A percentile compares a stretch with the other conserved stretches of the same genome.
Conservation (phyloP, 2,329 filamentous ascomycete genomes). For the Samsoniella hepiali region DNA sequence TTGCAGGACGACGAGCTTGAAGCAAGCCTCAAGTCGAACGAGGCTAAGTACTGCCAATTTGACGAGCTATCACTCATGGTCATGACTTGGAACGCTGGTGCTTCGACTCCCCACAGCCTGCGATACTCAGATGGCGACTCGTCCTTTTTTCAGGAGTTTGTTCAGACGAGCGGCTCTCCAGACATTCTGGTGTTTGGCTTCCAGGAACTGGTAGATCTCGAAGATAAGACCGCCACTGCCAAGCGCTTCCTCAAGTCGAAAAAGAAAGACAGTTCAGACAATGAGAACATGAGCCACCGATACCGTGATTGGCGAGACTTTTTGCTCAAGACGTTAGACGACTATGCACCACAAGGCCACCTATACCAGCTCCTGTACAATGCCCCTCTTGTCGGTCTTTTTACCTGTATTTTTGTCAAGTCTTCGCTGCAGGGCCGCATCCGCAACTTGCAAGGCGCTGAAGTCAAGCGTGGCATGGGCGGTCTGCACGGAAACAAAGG, state of each 20-base stretch:
- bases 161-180: constrained; percentile 72
- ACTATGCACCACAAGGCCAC: constrained; percentile 72
- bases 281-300: constrained; percentile 93
- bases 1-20: constrained; percentile 95
- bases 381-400: constrained; percentile 82
- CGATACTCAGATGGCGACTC: constrained; percentile 67
- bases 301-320: constrained; percentile 97
- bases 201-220: constrained; percentile 95
- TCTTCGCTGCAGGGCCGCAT: constrained; percentile 73
- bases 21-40: constrained; percentile 77
- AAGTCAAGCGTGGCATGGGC: constrained; percentile 95
- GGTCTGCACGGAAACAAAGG: constrained; percentile 96
- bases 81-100: constrained; percentile 96
- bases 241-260: constrained; percentile 90
- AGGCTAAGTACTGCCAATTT: constrained; percentile 81
- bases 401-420: constrained; percentile 94
- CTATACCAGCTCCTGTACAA: constrained; percentile 85
- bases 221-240: constrained; percentile 96
- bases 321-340: constrained; percentile 75
- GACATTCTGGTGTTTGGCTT: constrained; percentile 96
- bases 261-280: constrained; percentile 74
- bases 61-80: constrained; percentile 75
- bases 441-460: constrained; percentile 70
- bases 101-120: constrained; percentile 83
- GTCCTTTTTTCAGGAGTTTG: constrained; percentile 75